These are phyloP conservation scores for Lactarius sanguifluus DNA, from an alignment of 768 basidiomycete species.

Conservation along the genomic window DNA sequence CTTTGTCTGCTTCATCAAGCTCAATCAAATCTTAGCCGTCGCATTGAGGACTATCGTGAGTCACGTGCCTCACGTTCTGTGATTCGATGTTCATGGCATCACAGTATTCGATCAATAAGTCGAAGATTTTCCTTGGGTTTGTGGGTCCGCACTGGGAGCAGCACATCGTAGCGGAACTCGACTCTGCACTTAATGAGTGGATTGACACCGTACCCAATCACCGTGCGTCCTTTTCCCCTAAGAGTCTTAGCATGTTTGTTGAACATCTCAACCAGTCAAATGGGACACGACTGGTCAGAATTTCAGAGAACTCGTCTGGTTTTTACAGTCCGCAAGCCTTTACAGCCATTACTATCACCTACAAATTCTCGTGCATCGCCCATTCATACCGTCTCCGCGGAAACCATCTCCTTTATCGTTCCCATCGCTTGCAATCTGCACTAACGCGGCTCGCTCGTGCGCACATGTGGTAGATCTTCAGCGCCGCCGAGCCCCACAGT, in stretches of 20 bases:
- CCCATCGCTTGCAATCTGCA: conserved; percentile 52
- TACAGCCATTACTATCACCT: conserved; percentile 43
- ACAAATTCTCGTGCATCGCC: conserved; percentile 50
- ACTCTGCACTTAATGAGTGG: conserved; percentile 49
- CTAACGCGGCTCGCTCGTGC: conserved; percentile 49
- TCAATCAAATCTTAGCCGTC: conserved; percentile 63
- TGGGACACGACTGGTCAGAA: conserved; percentile 31
- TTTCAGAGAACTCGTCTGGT: conserved; percentile 25
- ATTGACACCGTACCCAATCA: conserved; percentile 45
- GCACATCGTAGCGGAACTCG: conserved; percentile 47
- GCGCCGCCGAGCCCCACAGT: conserved; percentile 32
- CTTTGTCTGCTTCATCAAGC: conserved; percentile 56
- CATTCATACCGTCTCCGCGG: conserved; percentile 44
- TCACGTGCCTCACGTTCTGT: neutral
- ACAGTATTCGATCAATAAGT: conserved; percentile 74
- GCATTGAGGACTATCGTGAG: conserved; percentile 61
- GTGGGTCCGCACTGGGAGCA: conserved; percentile 52
- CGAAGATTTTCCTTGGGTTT: conserved; percentile 54
- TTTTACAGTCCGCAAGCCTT: conserved; percentile 42
- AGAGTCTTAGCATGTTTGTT: neutral
- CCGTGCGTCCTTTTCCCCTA: conserved; percentile 27
- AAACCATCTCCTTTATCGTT: conserved; percentile 38
- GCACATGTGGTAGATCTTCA: conserved; percentile 44
- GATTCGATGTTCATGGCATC: neutral
- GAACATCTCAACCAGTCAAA: conserved; percentile 24